phyloP scores from a whole-genome alignment of 495 filamentous ascomycete species.

The Aspergillus mulundensis region DNA sequence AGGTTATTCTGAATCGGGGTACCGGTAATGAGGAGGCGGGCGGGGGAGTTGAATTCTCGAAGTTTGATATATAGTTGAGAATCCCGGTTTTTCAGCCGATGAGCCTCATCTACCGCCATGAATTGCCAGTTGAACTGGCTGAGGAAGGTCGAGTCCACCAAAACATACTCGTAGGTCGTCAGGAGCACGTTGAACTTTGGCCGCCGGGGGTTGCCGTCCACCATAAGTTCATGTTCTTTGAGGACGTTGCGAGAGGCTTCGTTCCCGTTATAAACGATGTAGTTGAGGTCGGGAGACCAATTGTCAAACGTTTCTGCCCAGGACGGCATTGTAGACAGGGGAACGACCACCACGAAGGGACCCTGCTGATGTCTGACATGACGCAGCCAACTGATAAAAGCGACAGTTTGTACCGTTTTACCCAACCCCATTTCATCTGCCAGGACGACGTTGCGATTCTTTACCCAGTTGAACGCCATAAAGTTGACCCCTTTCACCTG shows the following conservation, averaged over 20 bases:
- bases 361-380: conserved; percentile 87
- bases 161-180: conserved; percentile 93
- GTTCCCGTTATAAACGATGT: conserved; percentile 92
- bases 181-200: conserved; percentile 93
- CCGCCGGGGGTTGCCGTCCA: conserved; percentile 74
- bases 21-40: conserved; percentile 88
- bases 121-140: conserved; percentile 94
- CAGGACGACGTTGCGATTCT: conserved; percentile 86
- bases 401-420: conserved; percentile 96
- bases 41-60: conserved; percentile 76
- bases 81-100: conserved; percentile 93
- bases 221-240: conserved; percentile 79
- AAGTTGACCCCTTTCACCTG: conserved; percentile 94
- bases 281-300: conserved; percentile 95
- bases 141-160: conserved; percentile 72
- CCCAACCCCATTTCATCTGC: conserved; percentile 98
- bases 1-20: conserved; percentile 97
- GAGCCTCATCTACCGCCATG: conserved; percentile 92
- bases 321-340: conserved; percentile 90
- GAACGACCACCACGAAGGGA: conserved; percentile 92
- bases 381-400: conserved; percentile 97
- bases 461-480: conserved; percentile 89
- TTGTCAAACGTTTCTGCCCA: conserved; percentile 98
- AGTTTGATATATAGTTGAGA: conserved; percentile 86
- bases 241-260: conserved; percentile 77